These are phyloP conservation scores for Zizania palustris DNA, from an alignment of 202 grass and related monocot genomes.

Conservation along the genomic window DNA sequence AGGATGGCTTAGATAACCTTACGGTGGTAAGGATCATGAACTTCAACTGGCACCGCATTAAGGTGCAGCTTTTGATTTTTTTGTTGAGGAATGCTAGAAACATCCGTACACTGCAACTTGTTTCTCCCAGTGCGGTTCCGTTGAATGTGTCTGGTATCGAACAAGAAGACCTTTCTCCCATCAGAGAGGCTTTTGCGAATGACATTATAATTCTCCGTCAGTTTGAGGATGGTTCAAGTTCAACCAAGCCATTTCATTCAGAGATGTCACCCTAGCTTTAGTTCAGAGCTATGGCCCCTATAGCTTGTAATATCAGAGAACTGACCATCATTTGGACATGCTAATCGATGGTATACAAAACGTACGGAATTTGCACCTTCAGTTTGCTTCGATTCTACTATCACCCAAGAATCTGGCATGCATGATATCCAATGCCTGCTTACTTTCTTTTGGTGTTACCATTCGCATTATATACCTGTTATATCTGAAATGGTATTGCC, in stretches of 20 bases:
- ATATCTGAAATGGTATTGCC: background rate
- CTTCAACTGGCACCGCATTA: conserved; percentile 42
- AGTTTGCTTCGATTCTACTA: background rate
- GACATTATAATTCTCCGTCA: conserved; percentile 38
- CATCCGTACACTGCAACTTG: conserved; percentile 42
- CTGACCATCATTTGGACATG: background rate
- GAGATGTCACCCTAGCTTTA: conserved; percentile 45
- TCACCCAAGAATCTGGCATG: background rate
- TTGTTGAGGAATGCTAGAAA: conserved; percentile 43
- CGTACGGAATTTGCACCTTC: background rate
- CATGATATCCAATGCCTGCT: background rate
- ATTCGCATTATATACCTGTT: background rate
- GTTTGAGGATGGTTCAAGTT: conserved; percentile 31
- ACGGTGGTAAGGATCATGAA: conserved; percentile 55
- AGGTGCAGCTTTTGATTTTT: conserved; percentile 42
- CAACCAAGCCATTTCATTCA: conserved; percentile 50
- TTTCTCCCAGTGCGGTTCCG: conserved; percentile 27
- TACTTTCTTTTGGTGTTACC: background rate
- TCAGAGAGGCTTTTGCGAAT: conserved; percentile 36
- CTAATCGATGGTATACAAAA: background rate
- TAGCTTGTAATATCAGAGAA: background rate
- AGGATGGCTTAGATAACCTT: conserved; percentile 50
- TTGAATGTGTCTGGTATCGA: background rate
- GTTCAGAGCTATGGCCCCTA: background rate
- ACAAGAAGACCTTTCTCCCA: conserved; percentile 9